Evolutionary conservation across 106 monocot genomes (phyloP), one percentile per base, ranked within the genome.

Genomic region (Ottelia alismoides): DNA sequence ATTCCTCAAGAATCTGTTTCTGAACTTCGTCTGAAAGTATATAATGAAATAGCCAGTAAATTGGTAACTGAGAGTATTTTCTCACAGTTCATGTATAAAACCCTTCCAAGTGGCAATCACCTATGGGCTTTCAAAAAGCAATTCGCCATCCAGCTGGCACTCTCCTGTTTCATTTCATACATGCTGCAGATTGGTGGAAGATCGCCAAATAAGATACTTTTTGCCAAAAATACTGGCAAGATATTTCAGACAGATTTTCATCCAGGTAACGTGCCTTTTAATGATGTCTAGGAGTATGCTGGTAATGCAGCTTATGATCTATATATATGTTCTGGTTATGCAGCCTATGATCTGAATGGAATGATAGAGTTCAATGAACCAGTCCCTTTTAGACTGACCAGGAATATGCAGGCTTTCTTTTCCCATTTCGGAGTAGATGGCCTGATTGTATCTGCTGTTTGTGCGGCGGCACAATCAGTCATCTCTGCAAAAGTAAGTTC

Each of bases 121-220:
- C 71, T 98, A n/a, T 90, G 98, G 98, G 74, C 90, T 20, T 98
- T 98, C 66, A 98, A 90, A 68, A 98, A 98, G 52, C 98, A 98
- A 59, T 98, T 98, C 61, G 78, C 90, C 11, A 68, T 82, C 31
- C 98, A 98, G 52, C 62, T 98, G 19, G 98, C 90, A 46, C 85
- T 98, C 17, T 85, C 85, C 27, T 85, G 85, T 61, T 98, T 98
- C 49, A 79, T 98, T 65, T 98, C 98, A 0, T 90, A 85, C 71
- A 85, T 98, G 82, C 68, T 98, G 45, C 98, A 86, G 63, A 98
- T 98, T 77, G 98, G 98, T 10, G 90, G 98, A 10, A 54, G 98
- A 29, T 82, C 98, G 4, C 98, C 98, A 2, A 98, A 85, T 68
- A 98, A 98, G 55, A 86, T 80, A 53, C 61, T 98, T 27, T 98